Base-by-base conservation (phyloP, 805 yeast species). In the Zygosaccharomyces siamensis region DNA sequence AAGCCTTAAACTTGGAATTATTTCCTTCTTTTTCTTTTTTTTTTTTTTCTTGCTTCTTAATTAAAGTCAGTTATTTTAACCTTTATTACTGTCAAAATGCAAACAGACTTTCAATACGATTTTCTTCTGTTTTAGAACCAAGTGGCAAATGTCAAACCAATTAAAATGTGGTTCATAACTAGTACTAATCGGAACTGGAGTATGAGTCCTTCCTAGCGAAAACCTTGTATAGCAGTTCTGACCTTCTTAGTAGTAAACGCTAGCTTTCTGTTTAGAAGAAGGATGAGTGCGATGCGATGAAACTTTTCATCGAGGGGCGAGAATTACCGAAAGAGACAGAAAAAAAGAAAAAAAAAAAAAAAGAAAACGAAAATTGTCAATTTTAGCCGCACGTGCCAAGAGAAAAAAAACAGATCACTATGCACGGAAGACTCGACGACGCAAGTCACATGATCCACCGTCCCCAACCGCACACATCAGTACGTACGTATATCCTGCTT, bases 91-190 rank as follows among this genome's bases (percentile, higher is more conserved):
- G 21, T 33, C 16, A 14, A 14, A 33, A 33, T n/a, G 11, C 37
- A 14, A 33, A 14, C 37, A 18, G 37, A 41, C 11, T 30, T 18
- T 21, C 28, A 18, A 21, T 21, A 31, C 12, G 18, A 10, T 27
- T 41, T 21, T 30, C 14, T 16, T 30, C 24, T 30, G 4, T 21
- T 39, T 24, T 14, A 40, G 18, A 18, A 41, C 44, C 37, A 28
- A 41, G 36, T 41, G 44, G 36, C 33, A 41, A 41, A 12, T 10
- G 44, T 4, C 5, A 24, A 33, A 41, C 44, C 27, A 30, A 26
- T 20, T 16, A 30, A 30, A 41, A n/a, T 20, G 11, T 41, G 44
- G 35, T 41, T 24, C 44, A 41, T 41, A 41, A 41, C 44, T 41
- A 30, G 26, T 21, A n/a, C 26, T n/a, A 33, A 33, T 16, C 37